A percentile compares a stretch with the other conserved stretches of the same genome.
These are phyloP conservation scores for Phytophthora ohioensis DNA, from an alignment of 352 stramenopile genomes.

Conservation along the genomic window DNA sequence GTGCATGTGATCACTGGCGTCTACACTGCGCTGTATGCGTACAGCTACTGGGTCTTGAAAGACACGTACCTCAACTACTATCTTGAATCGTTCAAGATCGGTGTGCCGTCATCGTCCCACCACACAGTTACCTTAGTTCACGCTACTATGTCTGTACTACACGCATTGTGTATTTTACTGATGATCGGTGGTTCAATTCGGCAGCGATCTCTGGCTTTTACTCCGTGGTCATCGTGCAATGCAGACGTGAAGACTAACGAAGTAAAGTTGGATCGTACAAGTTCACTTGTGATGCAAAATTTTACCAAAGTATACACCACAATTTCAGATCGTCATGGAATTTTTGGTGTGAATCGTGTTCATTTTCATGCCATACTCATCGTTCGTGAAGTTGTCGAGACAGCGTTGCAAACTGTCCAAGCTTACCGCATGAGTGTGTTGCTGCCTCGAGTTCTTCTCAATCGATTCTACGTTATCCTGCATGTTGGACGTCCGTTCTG, in stretches of 20 bases:
- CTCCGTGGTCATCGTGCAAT: slow-evolving; percentile 1
- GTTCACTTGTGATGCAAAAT: not conserved
- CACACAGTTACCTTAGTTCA: slow-evolving; percentile 20
- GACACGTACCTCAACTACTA: slow-evolving; percentile 6
- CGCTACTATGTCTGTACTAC: slow-evolving; percentile 19
- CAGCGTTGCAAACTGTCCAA: slow-evolving; percentile 28
- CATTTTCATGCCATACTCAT: slow-evolving; percentile 37
- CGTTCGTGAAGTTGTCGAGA: slow-evolving; percentile 30
- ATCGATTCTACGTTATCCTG: slow-evolving; percentile 41
- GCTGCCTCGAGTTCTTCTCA: slow-evolving; percentile 34
- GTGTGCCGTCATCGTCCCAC: slow-evolving; percentile 18
- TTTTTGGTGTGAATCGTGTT: slow-evolving; percentile 29
- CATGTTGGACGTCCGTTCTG: slow-evolving; percentile 34
- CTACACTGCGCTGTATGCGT: slow-evolving; percentile 1
- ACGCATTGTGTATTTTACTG: slow-evolving; percentile 23
- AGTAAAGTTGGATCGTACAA: not conserved
- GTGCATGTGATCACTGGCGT: slow-evolving; percentile 2
- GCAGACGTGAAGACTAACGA: not conserved
- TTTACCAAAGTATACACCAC: not conserved
- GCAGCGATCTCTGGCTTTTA: slow-evolving; percentile 17
- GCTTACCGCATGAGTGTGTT: slow-evolving; percentile 41
- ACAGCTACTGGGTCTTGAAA: slow-evolving; percentile 4
- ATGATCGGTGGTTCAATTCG: slow-evolving; percentile 14
- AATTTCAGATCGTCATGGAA: slow-evolving; percentile 9
- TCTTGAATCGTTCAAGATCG: slow-evolving; percentile 22